Evolutionary conservation across 148 eudicot genomes (phyloP).

Genomic region (Polygonum maritimum): DNA sequence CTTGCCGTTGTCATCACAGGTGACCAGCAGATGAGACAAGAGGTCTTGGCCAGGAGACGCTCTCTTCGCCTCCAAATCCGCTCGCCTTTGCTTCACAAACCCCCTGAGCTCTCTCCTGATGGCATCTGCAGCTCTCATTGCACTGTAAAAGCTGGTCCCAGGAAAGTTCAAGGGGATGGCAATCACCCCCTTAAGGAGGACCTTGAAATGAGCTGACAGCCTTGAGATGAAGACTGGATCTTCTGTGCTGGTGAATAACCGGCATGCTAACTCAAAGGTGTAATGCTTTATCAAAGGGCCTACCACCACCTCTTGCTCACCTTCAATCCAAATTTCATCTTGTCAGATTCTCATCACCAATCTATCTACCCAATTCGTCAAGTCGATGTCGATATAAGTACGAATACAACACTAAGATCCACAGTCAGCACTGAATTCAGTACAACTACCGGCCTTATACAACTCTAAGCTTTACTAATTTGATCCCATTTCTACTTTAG

Average conservation of each 20-base stretch:
- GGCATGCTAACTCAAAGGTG: conserved; percentile 40
- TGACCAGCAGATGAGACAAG: conserved; percentile 27
- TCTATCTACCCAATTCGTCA: background rate
- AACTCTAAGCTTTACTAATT: background rate
- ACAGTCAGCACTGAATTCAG: background rate
- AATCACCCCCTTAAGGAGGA: conserved; percentile 33
- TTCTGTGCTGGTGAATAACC: conserved; percentile 32
- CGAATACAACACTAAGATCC: background rate
- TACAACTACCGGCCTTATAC: background rate
- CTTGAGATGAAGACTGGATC: conserved; percentile 19
- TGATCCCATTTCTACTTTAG: background rate
- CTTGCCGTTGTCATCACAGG: conserved; percentile 30
- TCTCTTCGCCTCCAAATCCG: conserved; percentile 18
- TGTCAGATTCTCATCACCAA: background rate
- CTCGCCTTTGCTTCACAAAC: conserved; percentile 23
- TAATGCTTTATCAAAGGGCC: conserved; percentile 26
- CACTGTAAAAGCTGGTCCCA: conserved; percentile 26
- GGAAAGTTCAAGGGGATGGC: conserved; percentile 30
- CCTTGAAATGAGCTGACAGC: conserved; percentile 26
- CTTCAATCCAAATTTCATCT: conserved; percentile 12
- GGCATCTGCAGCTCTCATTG: conserved; percentile 20
- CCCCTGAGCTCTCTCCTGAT: conserved; percentile 21
- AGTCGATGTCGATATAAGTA: background rate
- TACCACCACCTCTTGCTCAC: conserved; percentile 31
- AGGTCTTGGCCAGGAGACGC: conserved; percentile 24